These are phyloP conservation scores for Lavandula angustifolia DNA, from an alignment of 257 asterid genomes.

Conservation along the genomic window DNA sequence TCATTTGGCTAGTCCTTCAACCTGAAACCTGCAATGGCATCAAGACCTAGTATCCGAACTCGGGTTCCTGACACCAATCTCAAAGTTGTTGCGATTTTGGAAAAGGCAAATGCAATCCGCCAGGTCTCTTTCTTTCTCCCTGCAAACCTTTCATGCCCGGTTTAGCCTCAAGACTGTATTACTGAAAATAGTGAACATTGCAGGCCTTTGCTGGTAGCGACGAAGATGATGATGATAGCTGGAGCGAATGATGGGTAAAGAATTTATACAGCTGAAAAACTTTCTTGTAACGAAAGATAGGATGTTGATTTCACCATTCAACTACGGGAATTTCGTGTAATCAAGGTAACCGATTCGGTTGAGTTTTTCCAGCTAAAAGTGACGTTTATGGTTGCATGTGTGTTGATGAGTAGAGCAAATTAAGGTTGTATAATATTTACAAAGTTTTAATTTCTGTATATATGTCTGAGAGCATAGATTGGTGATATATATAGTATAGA, in stretches of 20 bases:
- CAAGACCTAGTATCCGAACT: constrained; percentile 73
- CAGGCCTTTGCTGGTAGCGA: constrained; percentile 94
- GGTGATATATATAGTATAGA: constrained; percentile 28
- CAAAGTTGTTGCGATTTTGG: constrained; percentile 79
- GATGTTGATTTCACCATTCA: constrained; percentile 10
- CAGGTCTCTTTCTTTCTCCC: constrained; percentile 44
- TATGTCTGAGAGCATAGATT: constrained; percentile 36
- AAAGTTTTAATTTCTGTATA: constrained; percentile 31
- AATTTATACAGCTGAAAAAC: constrained; percentile 5
- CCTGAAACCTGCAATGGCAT: constrained; percentile 67
- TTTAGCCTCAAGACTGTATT: constrained; percentile 20
- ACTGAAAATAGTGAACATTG: constrained; percentile 25
- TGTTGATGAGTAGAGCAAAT: constrained; percentile 21
- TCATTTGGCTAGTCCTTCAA: constrained; percentile 71
- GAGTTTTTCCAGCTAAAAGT: constrained; percentile 14
- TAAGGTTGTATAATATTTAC: constrained; percentile 9
- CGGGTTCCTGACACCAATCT: constrained; percentile 80
- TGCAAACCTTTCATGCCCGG: constrained; percentile 4
- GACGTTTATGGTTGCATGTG: constrained; percentile 10
- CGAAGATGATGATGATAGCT: constrained; percentile 78
- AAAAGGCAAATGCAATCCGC: constrained; percentile 91
- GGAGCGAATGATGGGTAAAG: constrained; percentile 68
- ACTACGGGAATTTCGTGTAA: not conserved
- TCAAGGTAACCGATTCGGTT: constrained; percentile 16
- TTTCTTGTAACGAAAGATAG: not conserved